Conservation (phyloP, 208 protist species). For the Angomonas deanei region DNA sequence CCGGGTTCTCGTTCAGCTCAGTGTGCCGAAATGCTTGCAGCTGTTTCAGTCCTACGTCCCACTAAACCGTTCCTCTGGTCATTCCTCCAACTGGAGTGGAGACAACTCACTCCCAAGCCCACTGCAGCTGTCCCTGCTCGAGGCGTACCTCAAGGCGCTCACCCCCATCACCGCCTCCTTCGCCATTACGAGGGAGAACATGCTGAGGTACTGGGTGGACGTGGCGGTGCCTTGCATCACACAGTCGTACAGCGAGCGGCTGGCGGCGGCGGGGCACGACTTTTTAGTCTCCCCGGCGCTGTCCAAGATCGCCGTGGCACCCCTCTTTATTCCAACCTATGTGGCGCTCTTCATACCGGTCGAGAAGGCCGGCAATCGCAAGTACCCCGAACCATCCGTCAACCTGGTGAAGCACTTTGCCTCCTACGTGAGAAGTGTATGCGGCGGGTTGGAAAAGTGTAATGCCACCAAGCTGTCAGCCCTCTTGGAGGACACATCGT, state of each 20-base stretch:
- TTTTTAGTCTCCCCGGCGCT: conserved; percentile 63
- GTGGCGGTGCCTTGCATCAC: conserved; percentile 38
- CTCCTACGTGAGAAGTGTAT: conserved; percentile 31
- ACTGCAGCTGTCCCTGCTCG: conserved; percentile 52
- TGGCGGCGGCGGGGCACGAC: conserved; percentile 53
- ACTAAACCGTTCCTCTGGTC: neutral
- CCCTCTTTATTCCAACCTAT: conserved; percentile 76
- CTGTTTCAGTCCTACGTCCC: neutral
- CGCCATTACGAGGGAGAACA: conserved; percentile 38
- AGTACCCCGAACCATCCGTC: conserved; percentile 47
- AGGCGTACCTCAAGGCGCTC: conserved; percentile 64
- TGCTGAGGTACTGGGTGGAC: conserved; percentile 70
- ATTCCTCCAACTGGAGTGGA: neutral
- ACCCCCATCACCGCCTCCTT: conserved; percentile 47
- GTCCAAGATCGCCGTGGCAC: conserved; percentile 44
- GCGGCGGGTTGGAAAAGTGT: conserved; percentile 52
- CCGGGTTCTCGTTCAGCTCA: conserved; percentile 7
- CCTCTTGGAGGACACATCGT: conserved; percentile 32
- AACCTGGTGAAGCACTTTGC: conserved; percentile 64
- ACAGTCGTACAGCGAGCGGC: conserved; percentile 30
- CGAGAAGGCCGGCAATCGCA: neutral
- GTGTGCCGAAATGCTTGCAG: neutral
- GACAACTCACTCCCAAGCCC: conserved; percentile 15
- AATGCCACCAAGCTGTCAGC: conserved; percentile 35
- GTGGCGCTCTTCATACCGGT: conserved; percentile 48